These are phyloP conservation scores for Neurospora hispaniola DNA, from an alignment of 495 filamentous ascomycete species.

Conservation along the genomic window DNA sequence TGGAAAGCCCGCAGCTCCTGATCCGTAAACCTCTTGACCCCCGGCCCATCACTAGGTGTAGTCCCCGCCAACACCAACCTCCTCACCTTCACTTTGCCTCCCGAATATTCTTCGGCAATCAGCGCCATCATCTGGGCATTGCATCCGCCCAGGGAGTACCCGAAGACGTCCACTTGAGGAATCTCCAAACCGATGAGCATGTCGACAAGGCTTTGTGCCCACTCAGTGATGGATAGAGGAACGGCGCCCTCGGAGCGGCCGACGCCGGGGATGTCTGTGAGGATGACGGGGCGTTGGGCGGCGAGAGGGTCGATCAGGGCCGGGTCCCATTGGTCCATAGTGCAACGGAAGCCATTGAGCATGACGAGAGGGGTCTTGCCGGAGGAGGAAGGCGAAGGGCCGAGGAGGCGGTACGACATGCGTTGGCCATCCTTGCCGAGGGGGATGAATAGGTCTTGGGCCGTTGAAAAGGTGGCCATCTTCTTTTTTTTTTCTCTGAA, in stretches of 20 bases:
- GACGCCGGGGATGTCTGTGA: conserved; percentile 19
- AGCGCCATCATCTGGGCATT: conserved; percentile 19
- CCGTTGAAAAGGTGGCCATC: not conserved
- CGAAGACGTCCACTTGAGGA: conserved; percentile 42
- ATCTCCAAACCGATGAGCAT: conserved; percentile 48
- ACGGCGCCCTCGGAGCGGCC: conserved; percentile 14
- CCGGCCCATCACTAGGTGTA: conserved; percentile 8
- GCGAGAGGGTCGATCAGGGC: conserved; percentile 18
- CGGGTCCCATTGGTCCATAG: conserved; percentile 25
- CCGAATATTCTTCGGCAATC: not conserved
- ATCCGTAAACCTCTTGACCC: conserved; percentile 1
- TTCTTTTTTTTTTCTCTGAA: too few relatives aligned
- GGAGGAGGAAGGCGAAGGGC: conserved; percentile 1
- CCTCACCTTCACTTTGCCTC: conserved; percentile 9
- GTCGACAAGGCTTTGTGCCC: conserved; percentile 49
- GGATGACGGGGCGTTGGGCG: conserved; percentile 12
- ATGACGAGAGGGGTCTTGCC: conserved; percentile 21
- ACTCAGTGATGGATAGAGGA: conserved; percentile 11
- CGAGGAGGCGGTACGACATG: conserved; percentile 19
- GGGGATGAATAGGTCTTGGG: not conserved
- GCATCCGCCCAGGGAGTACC: conserved; percentile 23
- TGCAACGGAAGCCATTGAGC: conserved; percentile 21
- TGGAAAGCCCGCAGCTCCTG: conserved; percentile 4
- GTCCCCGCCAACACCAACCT: conserved; percentile 18
- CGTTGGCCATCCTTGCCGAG: not conserved